Percentiles rank a stretch among this genome's conserved stretches.
Conservation (phyloP, 768 basidiomycete genomes). For the Rhizopogon roseolus region DNA sequence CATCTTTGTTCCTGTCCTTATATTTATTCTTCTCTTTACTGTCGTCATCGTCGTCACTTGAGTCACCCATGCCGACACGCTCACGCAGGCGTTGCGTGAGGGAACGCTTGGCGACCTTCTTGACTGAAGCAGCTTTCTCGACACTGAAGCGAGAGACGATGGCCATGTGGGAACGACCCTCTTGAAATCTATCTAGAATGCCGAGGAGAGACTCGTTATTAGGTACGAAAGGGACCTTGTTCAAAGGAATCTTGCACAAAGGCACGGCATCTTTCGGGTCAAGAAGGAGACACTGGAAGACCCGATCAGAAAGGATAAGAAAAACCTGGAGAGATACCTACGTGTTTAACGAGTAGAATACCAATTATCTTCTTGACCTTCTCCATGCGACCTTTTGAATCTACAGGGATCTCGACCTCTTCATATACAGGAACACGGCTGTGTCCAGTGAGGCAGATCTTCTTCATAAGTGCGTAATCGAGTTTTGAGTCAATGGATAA, state of each 20-base stretch:
- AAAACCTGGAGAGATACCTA: constrained; percentile 12
- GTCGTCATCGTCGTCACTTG: constrained; percentile 38
- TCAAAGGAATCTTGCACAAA: constrained; percentile 76
- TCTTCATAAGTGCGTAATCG: constrained; percentile 74
- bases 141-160: constrained; percentile 77
- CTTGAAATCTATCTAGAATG: constrained; percentile 86
- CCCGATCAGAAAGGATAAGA: not conserved
- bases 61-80: constrained; percentile 69
- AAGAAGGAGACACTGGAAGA: constrained; percentile 60
- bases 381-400: constrained; percentile 30
- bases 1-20: constrained; percentile 14
- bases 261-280: constrained; percentile 88
- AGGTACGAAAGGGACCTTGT: constrained; percentile 83
- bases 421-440: constrained; percentile 82
- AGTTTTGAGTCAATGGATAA: constrained; percentile 79
- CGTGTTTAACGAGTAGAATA: constrained; percentile 81
- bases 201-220: constrained; percentile 81
- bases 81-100: constrained; percentile 74
- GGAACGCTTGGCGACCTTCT: constrained; percentile 77
- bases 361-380: constrained; percentile 82
- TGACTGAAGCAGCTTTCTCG: constrained; percentile 73
- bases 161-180: constrained; percentile 89
- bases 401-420: constrained; percentile 59
- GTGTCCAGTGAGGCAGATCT: constrained; percentile 75
- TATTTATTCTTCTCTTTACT: constrained; percentile 15